phyloP scores from a whole-genome alignment of 768 basidiomycete genomes.

The Terana coerulea region DNA sequence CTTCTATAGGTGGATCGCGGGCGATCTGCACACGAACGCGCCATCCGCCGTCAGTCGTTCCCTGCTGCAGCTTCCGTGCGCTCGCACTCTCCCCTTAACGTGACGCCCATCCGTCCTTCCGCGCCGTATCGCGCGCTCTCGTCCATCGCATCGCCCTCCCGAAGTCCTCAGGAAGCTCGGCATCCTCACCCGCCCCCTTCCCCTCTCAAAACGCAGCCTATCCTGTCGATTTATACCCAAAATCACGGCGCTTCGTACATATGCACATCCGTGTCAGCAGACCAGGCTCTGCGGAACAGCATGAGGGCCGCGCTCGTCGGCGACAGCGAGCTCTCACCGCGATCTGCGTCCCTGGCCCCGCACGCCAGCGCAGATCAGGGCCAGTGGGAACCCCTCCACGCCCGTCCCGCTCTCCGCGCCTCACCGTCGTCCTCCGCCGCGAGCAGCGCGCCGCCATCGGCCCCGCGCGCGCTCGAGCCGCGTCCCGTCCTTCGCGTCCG shows the following conservation, averaged over 20 bases:
- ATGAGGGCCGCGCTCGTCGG: conserved; percentile 8
- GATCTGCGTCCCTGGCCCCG: conserved; percentile 1
- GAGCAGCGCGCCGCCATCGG: not conserved
- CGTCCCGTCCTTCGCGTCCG: conserved; percentile 23
- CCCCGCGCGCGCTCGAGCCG: conserved; percentile 9
- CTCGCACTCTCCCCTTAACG: not conserved
- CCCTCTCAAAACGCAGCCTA: conserved; percentile 17
- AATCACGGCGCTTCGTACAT: conserved; percentile 15
- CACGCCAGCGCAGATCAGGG: conserved; percentile 10
- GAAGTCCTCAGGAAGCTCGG: not conserved
- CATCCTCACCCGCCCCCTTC: not conserved
- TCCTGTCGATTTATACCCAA: conserved; percentile 17
- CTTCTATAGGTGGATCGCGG: conserved; percentile 9
- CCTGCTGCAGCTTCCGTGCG: not conserved
- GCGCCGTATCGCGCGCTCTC: not conserved
- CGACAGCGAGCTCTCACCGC: conserved; percentile 9
- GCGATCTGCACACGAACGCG: not conserved
- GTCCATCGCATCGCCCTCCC: not conserved
- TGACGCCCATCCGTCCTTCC: not conserved
- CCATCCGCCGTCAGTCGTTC: not conserved
- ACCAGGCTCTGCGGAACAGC: conserved; percentile 10
- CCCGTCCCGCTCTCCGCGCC: not conserved
- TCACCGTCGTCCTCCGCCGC: not conserved
- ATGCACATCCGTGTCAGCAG: conserved; percentile 7
- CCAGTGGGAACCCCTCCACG: conserved; percentile 3